phyloP scores from a whole-genome alignment of 164 flowering plant species.

The Paratinospora sagittata region DNA sequence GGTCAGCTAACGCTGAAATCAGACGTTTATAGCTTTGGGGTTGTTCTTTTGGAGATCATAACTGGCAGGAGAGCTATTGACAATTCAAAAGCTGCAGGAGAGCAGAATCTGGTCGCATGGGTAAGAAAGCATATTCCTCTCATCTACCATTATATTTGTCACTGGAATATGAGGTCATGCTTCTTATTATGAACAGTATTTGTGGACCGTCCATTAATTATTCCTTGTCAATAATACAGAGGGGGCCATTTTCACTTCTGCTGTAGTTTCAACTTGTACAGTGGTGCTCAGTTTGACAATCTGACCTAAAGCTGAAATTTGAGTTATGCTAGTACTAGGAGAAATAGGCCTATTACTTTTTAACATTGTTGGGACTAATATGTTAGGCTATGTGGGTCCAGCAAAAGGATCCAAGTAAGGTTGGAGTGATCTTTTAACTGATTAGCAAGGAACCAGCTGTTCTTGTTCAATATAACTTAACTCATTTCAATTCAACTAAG shows the following conservation, averaged over 20 bases:
- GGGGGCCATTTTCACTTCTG: neutral
- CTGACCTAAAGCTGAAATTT: neutral
- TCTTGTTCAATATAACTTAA: neutral
- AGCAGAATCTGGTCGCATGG: slow-evolving; percentile 80
- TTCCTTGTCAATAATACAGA: neutral
- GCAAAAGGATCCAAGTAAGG: neutral
- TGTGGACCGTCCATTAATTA: neutral
- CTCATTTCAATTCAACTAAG: no score
- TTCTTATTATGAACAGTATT: neutral
- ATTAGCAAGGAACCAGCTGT: neutral
- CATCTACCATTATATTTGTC: neutral
- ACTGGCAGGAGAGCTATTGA: slow-evolving; percentile 88
- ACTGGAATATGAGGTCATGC: neutral
- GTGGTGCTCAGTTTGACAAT: neutral
- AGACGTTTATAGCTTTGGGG: slow-evolving; percentile 87
- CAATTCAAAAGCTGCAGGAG: slow-evolving; percentile 33
- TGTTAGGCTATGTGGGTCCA: neutral
- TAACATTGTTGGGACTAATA: neutral
- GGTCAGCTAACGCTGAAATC: slow-evolving; percentile 82
- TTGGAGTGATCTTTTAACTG: neutral
- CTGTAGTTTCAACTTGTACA: neutral
- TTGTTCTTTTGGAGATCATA: slow-evolving; percentile 78
- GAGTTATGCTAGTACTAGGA: neutral
- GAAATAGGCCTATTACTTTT: neutral
- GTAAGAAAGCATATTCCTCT: slow-evolving; percentile 33